These are phyloP conservation scores for Serendipita sp. DNA, from an alignment of 768 basidiomycete species.

Conservation along the genomic window DNA sequence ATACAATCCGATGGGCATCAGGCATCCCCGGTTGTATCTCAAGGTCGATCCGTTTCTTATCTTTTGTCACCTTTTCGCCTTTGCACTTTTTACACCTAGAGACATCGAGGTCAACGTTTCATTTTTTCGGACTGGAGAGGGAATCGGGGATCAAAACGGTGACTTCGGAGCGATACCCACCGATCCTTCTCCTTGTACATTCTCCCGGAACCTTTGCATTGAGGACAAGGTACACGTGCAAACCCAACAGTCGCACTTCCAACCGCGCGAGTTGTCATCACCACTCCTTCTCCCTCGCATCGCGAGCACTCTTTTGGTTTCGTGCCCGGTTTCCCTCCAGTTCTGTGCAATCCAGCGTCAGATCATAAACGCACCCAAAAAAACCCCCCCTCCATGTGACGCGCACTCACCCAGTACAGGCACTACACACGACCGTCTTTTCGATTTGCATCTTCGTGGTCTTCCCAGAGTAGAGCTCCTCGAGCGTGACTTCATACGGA, in stretches of 20 bases:
- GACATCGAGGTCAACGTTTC: constrained; percentile 9
- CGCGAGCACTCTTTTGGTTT: constrained; percentile 70
- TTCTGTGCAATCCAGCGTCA: constrained; percentile 27
- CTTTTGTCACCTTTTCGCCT: constrained; percentile 65
- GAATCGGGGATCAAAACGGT: too few relatives aligned
- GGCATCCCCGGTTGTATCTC: constrained; percentile 77
- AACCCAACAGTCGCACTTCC: constrained; percentile 21
- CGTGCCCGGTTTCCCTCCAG: constrained; percentile 69
- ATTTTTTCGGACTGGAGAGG: too few relatives aligned
- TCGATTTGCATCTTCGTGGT: constrained; percentile 79
- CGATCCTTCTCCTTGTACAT: constrained; percentile 72
- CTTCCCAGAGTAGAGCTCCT: constrained; percentile 88
- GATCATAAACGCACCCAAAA: background rate
- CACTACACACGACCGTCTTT: constrained; percentile 60
- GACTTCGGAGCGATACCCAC: constrained; percentile 25
- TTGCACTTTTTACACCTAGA: constrained; percentile 91
- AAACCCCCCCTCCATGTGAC: background rate
- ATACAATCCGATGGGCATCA: constrained; percentile 68
- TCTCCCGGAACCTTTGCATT: constrained; percentile 25
- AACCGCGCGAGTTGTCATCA: constrained; percentile 13
- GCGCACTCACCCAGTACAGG: constrained; percentile 58
- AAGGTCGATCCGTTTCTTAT: constrained; percentile 82
- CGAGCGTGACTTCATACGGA: constrained; percentile 71
- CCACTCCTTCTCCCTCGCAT: constrained; percentile 46
- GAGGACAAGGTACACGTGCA: constrained; percentile 20